These are phyloP conservation scores for Bauhinia variegata DNA, from an alignment of 306 rosid genomes.

Conservation along the genomic window DNA sequence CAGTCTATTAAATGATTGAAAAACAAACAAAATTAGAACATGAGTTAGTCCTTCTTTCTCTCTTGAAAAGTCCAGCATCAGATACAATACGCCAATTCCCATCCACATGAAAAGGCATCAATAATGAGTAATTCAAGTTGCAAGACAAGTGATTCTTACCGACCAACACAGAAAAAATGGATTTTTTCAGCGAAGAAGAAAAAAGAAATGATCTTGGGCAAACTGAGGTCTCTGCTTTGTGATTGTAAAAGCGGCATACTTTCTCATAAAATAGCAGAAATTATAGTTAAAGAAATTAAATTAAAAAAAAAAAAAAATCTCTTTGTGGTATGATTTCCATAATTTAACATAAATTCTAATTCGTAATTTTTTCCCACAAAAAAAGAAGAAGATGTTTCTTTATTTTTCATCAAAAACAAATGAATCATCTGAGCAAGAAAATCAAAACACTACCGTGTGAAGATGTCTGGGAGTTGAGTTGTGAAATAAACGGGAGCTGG, in stretches of 20 bases:
- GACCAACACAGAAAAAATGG: neutral
- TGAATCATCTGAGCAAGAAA: no score
- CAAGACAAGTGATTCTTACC: neutral
- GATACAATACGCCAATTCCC: neutral
- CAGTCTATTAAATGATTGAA: constrained; percentile 26
- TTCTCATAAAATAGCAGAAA: neutral
- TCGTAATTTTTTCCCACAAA: no score
- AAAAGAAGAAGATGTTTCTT: no score
- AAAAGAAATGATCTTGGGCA: neutral
- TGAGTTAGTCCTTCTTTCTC: neutral
- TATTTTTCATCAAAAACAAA: no score
- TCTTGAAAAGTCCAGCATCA: neutral
- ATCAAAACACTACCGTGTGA: neutral
- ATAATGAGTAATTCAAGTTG: constrained; percentile 4
- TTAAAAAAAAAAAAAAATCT: no score
- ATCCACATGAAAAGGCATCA: neutral
- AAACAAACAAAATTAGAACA: constrained; percentile 12
- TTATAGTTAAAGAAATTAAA: neutral
- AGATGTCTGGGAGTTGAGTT: neutral
- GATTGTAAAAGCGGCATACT: neutral
- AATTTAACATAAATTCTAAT: neutral
- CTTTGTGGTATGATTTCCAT: no score
- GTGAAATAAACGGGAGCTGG: neutral
- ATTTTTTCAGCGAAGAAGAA: no score
- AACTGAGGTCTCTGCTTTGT: neutral